A percentile compares a stretch with the other conserved stretches of the same genome.
These are phyloP conservation scores for Plasmodium inui DNA, from an alignment of 169 alveolate species.

Conservation along the genomic window DNA sequence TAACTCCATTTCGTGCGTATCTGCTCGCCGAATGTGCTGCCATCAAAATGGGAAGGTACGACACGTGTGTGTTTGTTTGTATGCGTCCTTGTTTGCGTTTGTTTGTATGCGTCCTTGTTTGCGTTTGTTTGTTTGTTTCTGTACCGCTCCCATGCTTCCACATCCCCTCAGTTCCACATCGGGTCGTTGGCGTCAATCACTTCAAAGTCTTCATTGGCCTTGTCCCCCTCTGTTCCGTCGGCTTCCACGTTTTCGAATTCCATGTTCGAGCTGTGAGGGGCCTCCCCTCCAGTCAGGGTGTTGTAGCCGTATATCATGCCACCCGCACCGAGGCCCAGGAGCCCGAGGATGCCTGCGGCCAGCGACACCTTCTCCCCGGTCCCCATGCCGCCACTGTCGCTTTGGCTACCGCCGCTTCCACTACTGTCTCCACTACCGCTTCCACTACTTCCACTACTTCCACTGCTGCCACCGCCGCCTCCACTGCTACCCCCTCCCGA, in stretches of 20 bases:
- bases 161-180: slow-evolving; percentile 43
- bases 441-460: not conserved
- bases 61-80: not conserved
- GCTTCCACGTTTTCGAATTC: slow-evolving; percentile 68
- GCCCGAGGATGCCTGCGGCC: slow-evolving; percentile 68
- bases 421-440: not conserved
- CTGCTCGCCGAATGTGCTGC: not conserved
- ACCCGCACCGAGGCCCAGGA: slow-evolving; percentile 42
- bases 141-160: not conserved
- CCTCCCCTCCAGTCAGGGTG: slow-evolving; percentile 57
- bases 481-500: not conserved
- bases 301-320: slow-evolving; percentile 64
- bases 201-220: slow-evolving; percentile 63
- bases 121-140: too few relatives aligned
- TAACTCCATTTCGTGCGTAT: not conserved
- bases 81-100: too few relatives aligned
- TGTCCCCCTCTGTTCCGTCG: slow-evolving; percentile 11
- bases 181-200: slow-evolving; percentile 70
- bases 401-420: not conserved
- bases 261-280: slow-evolving; percentile 64
- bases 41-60: not conserved
- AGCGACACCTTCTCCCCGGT: slow-evolving; percentile 63
- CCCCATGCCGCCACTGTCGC: slow-evolving; percentile 19
- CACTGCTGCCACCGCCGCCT: not conserved
- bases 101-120: too few relatives aligned